Percentiles rank a stretch among this genome's conserved stretches.
Conservation (phyloP, 306 rosid genomes). For the Fagus sylvatica region DNA sequence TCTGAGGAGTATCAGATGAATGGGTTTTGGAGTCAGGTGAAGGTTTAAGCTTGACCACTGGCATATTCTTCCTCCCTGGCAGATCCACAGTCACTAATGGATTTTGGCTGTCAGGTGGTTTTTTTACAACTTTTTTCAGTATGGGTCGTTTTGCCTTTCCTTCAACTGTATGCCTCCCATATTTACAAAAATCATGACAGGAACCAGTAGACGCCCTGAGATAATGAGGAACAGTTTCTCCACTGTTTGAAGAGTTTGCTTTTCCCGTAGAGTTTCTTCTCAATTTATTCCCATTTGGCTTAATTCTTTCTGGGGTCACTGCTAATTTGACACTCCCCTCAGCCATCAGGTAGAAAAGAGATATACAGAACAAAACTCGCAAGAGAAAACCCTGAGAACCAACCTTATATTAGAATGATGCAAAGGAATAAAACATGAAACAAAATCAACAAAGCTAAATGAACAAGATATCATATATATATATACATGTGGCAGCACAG, state of each 20-base stretch:
- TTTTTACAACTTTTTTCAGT: constrained; percentile 36
- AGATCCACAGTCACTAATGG: constrained; percentile 30
- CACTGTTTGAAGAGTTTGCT: constrained; percentile 32
- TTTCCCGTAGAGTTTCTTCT: constrained; percentile 60
- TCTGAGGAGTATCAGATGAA: constrained; percentile 9
- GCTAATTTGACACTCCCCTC: constrained; percentile 40
- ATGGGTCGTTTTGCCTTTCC: constrained; percentile 44
- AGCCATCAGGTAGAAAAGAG: constrained; percentile 48
- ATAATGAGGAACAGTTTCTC: constrained; percentile 54
- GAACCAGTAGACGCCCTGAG: constrained; percentile 85
- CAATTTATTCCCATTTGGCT: constrained; percentile 29
- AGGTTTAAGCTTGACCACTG: constrained; percentile 23
- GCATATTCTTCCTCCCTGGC: constrained; percentile 29
- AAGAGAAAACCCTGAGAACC: constrained; percentile 51
- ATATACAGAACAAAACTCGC: constrained; percentile 16
- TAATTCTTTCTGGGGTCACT: constrained; percentile 27
- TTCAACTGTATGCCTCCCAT: constrained; percentile 48
- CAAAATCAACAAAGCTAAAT: neutral
- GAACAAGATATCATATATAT: neutral
- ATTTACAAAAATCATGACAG: constrained; percentile 90
- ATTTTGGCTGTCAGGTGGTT: constrained; percentile 25
- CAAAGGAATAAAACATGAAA: constrained; percentile 4
- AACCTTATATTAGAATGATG: constrained; percentile 1
- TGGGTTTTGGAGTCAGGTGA: constrained; percentile 34
- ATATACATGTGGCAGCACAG: neutral